Conservation (phyloP, 2,329 filamentous ascomycete species). For the Colletotrichum simmondsii region DNA sequence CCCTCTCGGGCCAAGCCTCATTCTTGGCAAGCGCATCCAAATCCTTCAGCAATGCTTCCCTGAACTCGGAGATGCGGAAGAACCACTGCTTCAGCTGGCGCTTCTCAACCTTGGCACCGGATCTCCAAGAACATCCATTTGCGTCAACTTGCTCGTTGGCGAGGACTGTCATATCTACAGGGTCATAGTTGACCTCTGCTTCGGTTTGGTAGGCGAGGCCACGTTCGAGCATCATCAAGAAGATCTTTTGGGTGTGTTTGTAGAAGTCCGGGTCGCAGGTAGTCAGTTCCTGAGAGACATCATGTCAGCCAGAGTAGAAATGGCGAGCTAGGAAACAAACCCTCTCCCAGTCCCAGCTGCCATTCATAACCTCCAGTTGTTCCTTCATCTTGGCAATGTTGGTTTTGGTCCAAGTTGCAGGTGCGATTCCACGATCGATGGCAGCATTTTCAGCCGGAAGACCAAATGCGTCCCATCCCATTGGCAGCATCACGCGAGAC, state of each 20-base stretch:
- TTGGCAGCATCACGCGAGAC: constrained; percentile 82
- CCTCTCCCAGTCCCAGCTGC: constrained; percentile 83
- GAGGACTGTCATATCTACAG: constrained; percentile 87
- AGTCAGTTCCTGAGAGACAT: constrained; percentile 73
- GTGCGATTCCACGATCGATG: constrained; percentile 82
- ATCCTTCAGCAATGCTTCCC: constrained; percentile 77
- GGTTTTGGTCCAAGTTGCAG: constrained; percentile 79
- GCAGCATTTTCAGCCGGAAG: constrained; percentile 92
- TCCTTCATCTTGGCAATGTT: constrained; percentile 90
- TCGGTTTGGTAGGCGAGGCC: constrained; percentile 86
- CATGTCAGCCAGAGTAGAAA: constrained; percentile 16
- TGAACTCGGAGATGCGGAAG: constrained; percentile 83
- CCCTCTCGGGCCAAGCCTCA: constrained; percentile 83
- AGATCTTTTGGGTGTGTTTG: constrained; percentile 88
- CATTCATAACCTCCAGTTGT: constrained; percentile 83
- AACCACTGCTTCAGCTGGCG: constrained; percentile 89
- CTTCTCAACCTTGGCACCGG: constrained; percentile 86
- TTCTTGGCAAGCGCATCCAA: constrained; percentile 72
- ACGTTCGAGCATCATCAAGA: constrained; percentile 78
- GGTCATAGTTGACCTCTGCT: constrained; percentile 90
- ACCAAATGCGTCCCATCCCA: constrained; percentile 95
- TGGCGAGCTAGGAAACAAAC: constrained; percentile 60
- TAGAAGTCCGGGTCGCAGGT: constrained; percentile 90
- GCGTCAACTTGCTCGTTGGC: constrained; percentile 95
- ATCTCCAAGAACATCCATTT: constrained; percentile 87